Base-by-base conservation (phyloP, 805 yeast genomes). In the Scheffersomyces ergatensis region DNA sequence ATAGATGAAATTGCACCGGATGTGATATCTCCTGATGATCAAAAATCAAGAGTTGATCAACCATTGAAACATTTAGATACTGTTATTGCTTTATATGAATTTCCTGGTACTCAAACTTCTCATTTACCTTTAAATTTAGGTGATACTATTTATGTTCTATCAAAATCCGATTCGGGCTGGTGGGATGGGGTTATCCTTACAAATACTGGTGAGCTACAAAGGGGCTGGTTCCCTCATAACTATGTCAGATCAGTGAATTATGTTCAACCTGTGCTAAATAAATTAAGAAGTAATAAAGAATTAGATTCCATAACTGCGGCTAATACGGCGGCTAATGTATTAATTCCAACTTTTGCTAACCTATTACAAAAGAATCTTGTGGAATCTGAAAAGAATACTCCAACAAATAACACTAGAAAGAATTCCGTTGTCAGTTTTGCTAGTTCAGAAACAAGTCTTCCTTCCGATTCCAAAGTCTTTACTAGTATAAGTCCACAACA, bases 181-280 rank as follows among this genome's bases (percentile, higher is more conserved):
- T 87, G 95, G 93, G 96, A 89, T 58, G 96, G 96, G 9, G 70
- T 83, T 14, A 37, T 61, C 5, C 38, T 59, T 48, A 67, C 27
- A 37, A 51, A 43, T 40, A 51, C 43, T 46, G 75, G 76, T 5
- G 74, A 67, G 4, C 58, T 74, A 5, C 53, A 57, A 30, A 72
- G 95, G 54, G 96, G 96, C 50, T 89, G 96, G 96, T 86, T 89
- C 65, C 95, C 96, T 14, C 76, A 76, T 36, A 77, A 75, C 43
- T 82, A 75, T 59, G 80, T 80, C 20, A 70, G 76, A 35, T 57
- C 74, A 1, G 71, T 70, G 15, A 67, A 69, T 50, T 70, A 68
- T 47, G 68, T 63, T 26, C 71, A 66, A 50, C 74, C 70, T 7
- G 63, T 66, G 18, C 52, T 68, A 36, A 60, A 63, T 44, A 60